phyloP scores from a whole-genome alignment of 1,139 yeast species.

The Candida mesenterica region DNA sequence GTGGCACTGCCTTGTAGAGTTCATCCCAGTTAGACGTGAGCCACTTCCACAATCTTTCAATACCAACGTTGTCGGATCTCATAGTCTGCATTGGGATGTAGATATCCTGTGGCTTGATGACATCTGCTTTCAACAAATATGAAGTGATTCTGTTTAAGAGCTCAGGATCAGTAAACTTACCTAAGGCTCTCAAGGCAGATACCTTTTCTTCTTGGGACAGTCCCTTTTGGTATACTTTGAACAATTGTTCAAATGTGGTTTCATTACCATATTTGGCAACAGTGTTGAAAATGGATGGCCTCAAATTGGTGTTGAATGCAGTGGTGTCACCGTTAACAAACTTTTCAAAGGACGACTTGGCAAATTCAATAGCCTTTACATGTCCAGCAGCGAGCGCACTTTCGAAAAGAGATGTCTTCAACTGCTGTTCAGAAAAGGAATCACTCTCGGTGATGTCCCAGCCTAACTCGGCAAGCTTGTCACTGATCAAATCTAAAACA shows the following conservation, averaged over 20 bases:
- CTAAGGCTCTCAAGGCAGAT: conserved; percentile 72
- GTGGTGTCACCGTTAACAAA: conserved; percentile 58
- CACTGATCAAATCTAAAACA: conserved; percentile 56
- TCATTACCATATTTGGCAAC: conserved; percentile 69
- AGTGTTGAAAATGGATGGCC: conserved; percentile 64
- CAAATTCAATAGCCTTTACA: conserved; percentile 50
- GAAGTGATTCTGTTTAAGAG: conserved; percentile 61
- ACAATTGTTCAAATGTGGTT: conserved; percentile 61
- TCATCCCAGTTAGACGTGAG: conserved; percentile 70
- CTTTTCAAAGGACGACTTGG: conserved; percentile 55
- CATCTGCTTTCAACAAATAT: conserved; percentile 63
- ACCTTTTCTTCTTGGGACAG: conserved; percentile 70
- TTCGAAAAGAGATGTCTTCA: conserved; percentile 70
- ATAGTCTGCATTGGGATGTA: conserved; percentile 75
- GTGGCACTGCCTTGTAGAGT: conserved; percentile 65
- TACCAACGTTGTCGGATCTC: conserved; percentile 61
- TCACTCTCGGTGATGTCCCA: conserved; percentile 66
- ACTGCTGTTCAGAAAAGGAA: conserved; percentile 68
- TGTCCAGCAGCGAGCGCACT: conserved; percentile 66
- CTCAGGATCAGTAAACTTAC: conserved; percentile 59
- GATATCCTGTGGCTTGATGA: conserved; percentile 78
- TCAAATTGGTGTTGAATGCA: conserved; percentile 80
- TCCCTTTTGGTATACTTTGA: conserved; percentile 64
- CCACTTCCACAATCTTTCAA: conserved; percentile 75
- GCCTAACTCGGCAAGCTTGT: conserved; percentile 61